Conservation (phyloP, 495 filamentous ascomycete species). For the Ramalina intermedia region DNA sequence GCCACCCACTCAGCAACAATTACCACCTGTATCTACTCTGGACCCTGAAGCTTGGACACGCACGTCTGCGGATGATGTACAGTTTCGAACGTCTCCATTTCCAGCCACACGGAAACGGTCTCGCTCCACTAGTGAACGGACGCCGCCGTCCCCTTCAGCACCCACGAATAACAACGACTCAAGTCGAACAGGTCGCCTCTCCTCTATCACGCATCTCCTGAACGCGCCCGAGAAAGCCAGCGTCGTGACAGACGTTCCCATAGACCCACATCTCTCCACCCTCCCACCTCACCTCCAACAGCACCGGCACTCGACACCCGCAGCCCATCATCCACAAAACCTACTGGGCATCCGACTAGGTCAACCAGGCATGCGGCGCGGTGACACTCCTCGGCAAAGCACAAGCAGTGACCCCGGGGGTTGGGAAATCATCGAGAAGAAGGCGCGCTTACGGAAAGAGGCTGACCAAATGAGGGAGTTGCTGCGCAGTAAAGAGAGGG, state of each 20-base stretch:
- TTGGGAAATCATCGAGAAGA: conserved; percentile 40
- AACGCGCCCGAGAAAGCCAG: conserved; percentile 37
- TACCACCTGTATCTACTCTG: conserved; percentile 25
- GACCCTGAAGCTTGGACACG: conserved; percentile 24
- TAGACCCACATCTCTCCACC: conserved; percentile 33
- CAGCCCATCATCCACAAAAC: conserved; percentile 17
- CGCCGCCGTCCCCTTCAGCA: conserved; percentile 23
- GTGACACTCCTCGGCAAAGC: conserved; percentile 17
- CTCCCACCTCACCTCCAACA: conserved; percentile 20
- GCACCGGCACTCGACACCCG: conserved; percentile 21
- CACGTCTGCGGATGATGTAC: conserved; percentile 18
- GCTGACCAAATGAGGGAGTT: conserved; percentile 62
- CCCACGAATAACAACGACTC: conserved; percentile 28
- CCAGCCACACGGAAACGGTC: conserved; percentile 30
- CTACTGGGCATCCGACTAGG: conserved; percentile 15
- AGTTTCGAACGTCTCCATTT: conserved; percentile 23
- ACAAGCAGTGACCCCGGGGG: conserved; percentile 30
- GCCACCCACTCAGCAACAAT: conserved; percentile 20
- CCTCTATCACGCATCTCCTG: conserved; percentile 69
- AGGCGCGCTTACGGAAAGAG: conserved; percentile 55
- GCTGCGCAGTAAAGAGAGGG: conserved; percentile 61
- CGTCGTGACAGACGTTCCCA: conserved; percentile 28
- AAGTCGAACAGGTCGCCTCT: conserved; percentile 31
- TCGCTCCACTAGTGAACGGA: conserved; percentile 23
- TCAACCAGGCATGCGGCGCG: background rate